Evolutionary conservation across 179 eudicot species (phyloP), one percentile per base, ranked within the genome.

Genomic region (Nepenthes alata): DNA sequence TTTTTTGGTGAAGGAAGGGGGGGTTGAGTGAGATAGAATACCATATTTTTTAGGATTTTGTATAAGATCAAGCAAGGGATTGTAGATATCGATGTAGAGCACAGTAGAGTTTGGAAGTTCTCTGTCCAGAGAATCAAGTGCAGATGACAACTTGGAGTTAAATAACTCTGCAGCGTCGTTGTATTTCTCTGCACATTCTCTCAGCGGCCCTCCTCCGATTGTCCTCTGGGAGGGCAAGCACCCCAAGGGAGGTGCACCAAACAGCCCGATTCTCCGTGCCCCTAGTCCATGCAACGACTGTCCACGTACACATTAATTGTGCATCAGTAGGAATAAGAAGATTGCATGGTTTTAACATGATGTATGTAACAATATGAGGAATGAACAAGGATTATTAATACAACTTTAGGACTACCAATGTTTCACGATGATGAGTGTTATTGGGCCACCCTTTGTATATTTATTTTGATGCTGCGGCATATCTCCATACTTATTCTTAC

Each of bases 141-240:
- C 59, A 7, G 11, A 35, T 5, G 77, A 59, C 3, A 91, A 61
- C 81, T 85, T 91, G 10, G 69, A 59, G 72, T 91, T 91, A 70
- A 79, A 89, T 34, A 83, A 25, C 45, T 52, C 53, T 52, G 89
- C 87, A 4, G 73, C 80, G 57, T 70, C 48, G 70, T 91, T 89
- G 68, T 78, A 74, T 34, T 70, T 59, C 4, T 72, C 76, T 0
- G 80, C 86, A 62, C 98, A 93, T 10, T 74, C 66, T 55, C 98
- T 85, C 1, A 57, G 7, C 12, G 61, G 47, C 11, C 98, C 98
- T 49, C 96, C 98, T 48, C 51, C 76, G 4, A 91, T 2, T 2
- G 96, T 91, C 70, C 98, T 78, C 45, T 84, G 91, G 9, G 95
- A 79, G 14, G 96, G 98, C 53, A 89, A 56, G 74, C 98, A 89